Base-by-base conservation (phyloP, 495 filamentous ascomycete species). In the Penicillium egyptiacum region DNA sequence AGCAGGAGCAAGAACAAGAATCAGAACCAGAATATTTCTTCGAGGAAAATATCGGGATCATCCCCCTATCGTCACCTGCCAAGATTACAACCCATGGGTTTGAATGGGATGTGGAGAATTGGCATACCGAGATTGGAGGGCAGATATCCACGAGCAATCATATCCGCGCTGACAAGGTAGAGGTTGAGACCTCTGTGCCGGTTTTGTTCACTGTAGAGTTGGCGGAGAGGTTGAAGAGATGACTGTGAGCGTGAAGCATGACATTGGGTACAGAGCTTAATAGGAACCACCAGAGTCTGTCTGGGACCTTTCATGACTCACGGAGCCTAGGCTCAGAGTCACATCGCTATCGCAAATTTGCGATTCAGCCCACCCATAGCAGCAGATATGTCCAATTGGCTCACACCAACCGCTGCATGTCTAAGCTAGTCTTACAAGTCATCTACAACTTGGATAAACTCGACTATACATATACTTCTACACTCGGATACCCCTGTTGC, bases 71-170 rank as follows among this genome's bases (percentile, higher is more conserved):
- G 30, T 86, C 85, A 22, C 84, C 86, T 5, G 84, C 88, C 37
- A 57, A 78, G 3, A 89, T 98, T 59, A 88, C 82, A 3, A 95
- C 91, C 0, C 69, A 73, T 0, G 94, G 94, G 0, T 75, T 98
- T 43, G 85, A 93, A 65, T 98, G 94, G 93, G 90, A 98, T 71
- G 87, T 98, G 1, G 59, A 78, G 55, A 75, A 88, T 52, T 93
- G 91, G 88, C 71, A 78, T 57, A 96, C 92, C 0, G 78, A 83
- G 62, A 91, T 98, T 70, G 94, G 93, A 0, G 85, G 85, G 0
- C 83, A 88, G 63, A 72, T 98, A 58, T 96, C 92, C 64, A 98
- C 94, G 44, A 98, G 94, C 70, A 98, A 98, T 74, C 88, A 92
- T 64, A 82, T 96, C 26, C 72, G 74, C 33, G 76, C 75, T 46